Evolutionary conservation across 2,329 filamentous ascomycete species (phyloP).

Genomic region (Colletotrichum gigasporum): DNA sequence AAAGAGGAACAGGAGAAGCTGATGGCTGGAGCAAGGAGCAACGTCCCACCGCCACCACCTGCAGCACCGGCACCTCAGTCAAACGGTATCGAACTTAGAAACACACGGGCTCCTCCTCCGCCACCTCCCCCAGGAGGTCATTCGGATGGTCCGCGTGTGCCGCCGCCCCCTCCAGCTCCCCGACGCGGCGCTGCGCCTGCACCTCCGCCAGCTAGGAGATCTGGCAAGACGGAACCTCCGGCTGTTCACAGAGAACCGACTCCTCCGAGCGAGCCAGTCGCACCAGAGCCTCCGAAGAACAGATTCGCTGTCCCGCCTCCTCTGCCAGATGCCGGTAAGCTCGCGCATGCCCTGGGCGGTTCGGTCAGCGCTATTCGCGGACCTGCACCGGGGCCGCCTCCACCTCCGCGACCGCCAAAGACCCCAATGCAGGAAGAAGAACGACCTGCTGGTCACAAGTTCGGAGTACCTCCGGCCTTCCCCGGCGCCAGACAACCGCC

Average conservation of each 20-base stretch:
- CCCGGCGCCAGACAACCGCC: conserved; percentile 73
- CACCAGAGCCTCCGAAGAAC: conserved; percentile 67
- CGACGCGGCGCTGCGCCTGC: conserved; percentile 59
- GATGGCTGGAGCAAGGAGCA: conserved; percentile 35
- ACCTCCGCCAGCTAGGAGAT: conserved; percentile 69
- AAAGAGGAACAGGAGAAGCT: conserved; percentile 63
- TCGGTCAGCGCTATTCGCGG: conserved; percentile 44
- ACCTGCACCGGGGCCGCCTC: conserved; percentile 65
- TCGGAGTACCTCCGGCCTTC: conserved; percentile 85
- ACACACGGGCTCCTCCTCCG: conserved; percentile 46
- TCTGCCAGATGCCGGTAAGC: conserved; percentile 89
- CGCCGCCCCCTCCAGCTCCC: conserved; percentile 47
- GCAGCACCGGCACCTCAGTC: conserved; percentile 38
- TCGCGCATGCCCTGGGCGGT: conserved; percentile 64
- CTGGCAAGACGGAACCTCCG: conserved; percentile 58
- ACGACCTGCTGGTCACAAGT: conserved; percentile 63
- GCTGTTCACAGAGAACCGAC: conserved; percentile 52
- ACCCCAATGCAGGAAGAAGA: conserved; percentile 74
- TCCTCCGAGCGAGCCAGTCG: conserved; percentile 76
- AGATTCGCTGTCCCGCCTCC: conserved; percentile 71
- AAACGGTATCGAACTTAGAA: conserved; percentile 43
- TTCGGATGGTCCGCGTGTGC: conserved; percentile 45
- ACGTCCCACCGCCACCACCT: conserved; percentile 36
- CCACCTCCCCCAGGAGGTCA: conserved; percentile 41
- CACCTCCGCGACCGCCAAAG: conserved; percentile 75